Evolutionary conservation across 345 rosid species (phyloP).

Genomic region (Linum trigynum): DNA sequence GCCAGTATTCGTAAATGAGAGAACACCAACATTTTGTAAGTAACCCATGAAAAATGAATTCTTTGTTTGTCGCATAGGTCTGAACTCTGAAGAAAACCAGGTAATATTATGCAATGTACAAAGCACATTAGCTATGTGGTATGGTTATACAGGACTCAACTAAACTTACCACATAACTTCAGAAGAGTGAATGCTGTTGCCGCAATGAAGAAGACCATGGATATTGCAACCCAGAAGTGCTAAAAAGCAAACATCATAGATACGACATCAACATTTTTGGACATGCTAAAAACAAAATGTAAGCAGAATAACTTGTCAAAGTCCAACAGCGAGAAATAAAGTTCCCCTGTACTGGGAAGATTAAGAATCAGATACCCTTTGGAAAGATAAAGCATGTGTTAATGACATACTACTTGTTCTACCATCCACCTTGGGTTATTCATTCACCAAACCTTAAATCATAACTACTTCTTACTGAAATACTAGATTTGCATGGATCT

Average conservation of each 20-base stretch:
- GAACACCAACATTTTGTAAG: too few relatives aligned
- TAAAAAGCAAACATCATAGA: slow-evolving; percentile 30
- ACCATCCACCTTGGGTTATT: neutral
- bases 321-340: neutral
- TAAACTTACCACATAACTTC: slow-evolving; percentile 68
- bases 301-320: neutral
- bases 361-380: neutral
- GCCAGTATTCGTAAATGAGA: too few relatives aligned
- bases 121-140: neutral
- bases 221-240: slow-evolving; percentile 95
- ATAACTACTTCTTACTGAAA: neutral
- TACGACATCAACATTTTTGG: slow-evolving; percentile 16
- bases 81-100: too few relatives aligned
- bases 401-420: too few relatives aligned
- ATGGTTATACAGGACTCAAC: neutral
- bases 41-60: too few relatives aligned
- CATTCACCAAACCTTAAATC: neutral
- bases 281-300: neutral
- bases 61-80: too few relatives aligned
- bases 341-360: neutral
- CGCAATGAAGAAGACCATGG: slow-evolving; percentile 86
- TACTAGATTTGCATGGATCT: neutral
- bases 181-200: slow-evolving; percentile 82
- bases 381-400: neutral
- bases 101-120: too few relatives aligned